Percentiles rank a stretch among this genome's conserved stretches.
Conservation (phyloP, 441 rosid species). For the Hura crepitans region DNA sequence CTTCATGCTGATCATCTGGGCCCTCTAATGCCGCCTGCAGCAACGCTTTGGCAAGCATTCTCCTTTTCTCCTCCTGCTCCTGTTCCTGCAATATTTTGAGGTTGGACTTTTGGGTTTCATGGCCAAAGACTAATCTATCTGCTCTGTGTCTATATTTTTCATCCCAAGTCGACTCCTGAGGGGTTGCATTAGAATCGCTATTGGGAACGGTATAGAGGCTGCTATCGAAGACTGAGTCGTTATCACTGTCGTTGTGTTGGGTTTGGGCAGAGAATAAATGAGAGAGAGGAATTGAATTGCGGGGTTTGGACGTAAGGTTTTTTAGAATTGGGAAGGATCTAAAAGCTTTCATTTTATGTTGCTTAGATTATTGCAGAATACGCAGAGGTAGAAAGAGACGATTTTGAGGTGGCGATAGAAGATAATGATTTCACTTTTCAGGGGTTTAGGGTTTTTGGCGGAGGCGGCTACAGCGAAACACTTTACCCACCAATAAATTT, state of each 20-base stretch:
- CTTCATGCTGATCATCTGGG: conserved; percentile 65
- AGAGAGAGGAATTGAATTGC: conserved; percentile 20
- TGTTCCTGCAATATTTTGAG: conserved; percentile 24
- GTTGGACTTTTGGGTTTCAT: conserved; percentile 37
- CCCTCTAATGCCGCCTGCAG: conserved; percentile 67
- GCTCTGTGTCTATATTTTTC: conserved; percentile 55
- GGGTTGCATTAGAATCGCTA: conserved; percentile 17
- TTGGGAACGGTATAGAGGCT: conserved; percentile 38
- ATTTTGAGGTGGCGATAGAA: neutral
- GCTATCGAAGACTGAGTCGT: conserved; percentile 62
- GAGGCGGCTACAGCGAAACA: no score
- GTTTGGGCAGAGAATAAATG: conserved; percentile 63
- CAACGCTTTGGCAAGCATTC: conserved; percentile 66
- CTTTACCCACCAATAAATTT: no score
- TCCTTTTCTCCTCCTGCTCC: conserved; percentile 44
- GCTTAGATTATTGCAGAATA: neutral
- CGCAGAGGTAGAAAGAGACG: neutral
- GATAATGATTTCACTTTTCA: no score
- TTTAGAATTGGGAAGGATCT: conserved; percentile 36
- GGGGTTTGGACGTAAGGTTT: conserved; percentile 22
- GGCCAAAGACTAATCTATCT: conserved; percentile 44
- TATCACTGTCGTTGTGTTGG: conserved; percentile 35
- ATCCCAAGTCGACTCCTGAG: conserved; percentile 55
- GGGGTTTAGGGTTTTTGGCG: conserved; percentile 31
- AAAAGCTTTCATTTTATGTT: conserved; percentile 46